Evolutionary conservation across 2,329 filamentous ascomycete genomes (phyloP).

Genomic region (Coniochaeta pulveracea): DNA sequence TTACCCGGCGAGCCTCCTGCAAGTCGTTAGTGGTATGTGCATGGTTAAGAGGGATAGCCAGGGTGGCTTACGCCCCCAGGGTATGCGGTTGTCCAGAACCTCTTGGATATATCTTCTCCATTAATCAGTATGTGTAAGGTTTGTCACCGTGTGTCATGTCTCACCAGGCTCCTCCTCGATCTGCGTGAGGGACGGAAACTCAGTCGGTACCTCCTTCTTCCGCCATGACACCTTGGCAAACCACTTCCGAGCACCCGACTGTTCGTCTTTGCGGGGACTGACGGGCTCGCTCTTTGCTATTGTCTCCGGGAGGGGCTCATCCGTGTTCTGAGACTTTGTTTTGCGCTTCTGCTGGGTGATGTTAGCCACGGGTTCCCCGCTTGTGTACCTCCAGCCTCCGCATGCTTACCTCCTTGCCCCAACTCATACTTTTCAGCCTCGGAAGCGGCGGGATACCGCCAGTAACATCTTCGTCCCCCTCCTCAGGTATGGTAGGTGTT

Average conservation of each 20-base stretch:
- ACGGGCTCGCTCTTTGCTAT: no score
- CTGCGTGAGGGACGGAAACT: background rate
- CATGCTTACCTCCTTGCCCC: background rate
- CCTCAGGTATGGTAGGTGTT: background rate
- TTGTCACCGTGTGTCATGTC: no score
- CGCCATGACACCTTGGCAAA: slow-evolving; percentile 3
- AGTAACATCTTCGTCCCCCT: background rate
- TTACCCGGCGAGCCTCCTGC: slow-evolving; percentile 1
- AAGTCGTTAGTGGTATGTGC: background rate
- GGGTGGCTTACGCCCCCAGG: background rate
- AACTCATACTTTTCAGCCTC: background rate
- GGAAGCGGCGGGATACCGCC: background rate
- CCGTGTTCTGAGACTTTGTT: no score
- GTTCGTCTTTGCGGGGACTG: no score
- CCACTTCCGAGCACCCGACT: background rate
- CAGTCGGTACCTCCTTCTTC: background rate
- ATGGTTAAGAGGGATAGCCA: background rate
- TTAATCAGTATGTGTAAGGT: no score
- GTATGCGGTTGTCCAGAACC: background rate
- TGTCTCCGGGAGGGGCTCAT: no score
- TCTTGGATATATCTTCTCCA: no score
- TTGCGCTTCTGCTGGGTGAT: slow-evolving; percentile 2
- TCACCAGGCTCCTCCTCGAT: slow-evolving; percentile 1
- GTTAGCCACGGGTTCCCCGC: no score
- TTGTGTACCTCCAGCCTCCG: no score